phyloP scores from a whole-genome alignment of 1,284 basidiomycete genomes.

The Ustilago xerochloae region DNA sequence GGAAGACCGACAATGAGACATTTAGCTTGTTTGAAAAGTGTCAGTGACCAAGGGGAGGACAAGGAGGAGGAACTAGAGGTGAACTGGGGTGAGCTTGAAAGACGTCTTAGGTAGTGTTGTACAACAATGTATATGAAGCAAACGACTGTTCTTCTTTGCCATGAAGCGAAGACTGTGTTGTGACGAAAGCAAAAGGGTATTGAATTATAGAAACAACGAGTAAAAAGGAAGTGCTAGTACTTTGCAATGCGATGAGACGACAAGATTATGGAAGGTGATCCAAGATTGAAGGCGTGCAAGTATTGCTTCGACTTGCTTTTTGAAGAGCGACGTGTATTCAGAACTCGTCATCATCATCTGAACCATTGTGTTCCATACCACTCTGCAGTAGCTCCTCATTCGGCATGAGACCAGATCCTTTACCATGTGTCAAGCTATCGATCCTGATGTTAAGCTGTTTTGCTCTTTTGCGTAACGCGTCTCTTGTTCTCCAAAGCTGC shows the following conservation, averaged over 20 bases:
- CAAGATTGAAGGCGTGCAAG: too few relatives aligned
- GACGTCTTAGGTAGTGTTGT: slow-evolving; percentile 5
- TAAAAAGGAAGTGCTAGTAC: background rate
- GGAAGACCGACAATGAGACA: slow-evolving; percentile 92
- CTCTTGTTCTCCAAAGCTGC: slow-evolving; percentile 40
- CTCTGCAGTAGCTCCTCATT: slow-evolving; percentile 16
- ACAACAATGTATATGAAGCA: background rate
- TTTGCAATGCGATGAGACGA: slow-evolving; percentile 6
- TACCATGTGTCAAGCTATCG: slow-evolving; percentile 34
- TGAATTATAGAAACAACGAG: background rate
- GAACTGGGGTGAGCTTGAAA: slow-evolving; percentile 18
- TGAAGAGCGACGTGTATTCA: background rate
- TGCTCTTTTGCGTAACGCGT: slow-evolving; percentile 26
- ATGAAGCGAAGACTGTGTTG: background rate
- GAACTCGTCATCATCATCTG: slow-evolving; percentile 24
- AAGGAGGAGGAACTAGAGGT: slow-evolving; percentile 5
- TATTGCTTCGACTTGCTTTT: too few relatives aligned
- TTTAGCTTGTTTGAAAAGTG: slow-evolving; percentile 47
- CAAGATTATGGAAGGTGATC: background rate
- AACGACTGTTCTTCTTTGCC: background rate
- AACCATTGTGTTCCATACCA: background rate
- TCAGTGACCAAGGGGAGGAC: background rate
- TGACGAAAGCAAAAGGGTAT: background rate
- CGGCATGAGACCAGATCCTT: slow-evolving; percentile 34
- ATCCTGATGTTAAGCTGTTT: slow-evolving; percentile 42